These are phyloP conservation scores for Tripterygium wilfordii DNA, from an alignment of 177 flowering plant genomes.

Conservation along the genomic window DNA sequence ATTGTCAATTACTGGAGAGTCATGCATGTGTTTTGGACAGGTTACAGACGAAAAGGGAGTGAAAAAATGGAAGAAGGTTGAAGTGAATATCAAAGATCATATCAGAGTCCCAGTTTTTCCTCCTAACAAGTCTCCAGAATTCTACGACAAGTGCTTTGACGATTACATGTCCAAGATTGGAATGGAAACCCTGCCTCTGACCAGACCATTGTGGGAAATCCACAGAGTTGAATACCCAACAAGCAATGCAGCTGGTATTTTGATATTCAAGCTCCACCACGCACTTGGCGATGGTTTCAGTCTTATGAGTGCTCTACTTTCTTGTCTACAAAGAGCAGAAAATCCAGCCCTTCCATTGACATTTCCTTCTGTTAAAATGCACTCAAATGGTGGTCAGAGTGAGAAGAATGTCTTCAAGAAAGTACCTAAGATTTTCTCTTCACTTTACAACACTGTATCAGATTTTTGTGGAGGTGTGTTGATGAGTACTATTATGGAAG, in stretches of 20 bases:
- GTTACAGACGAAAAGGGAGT: slow-evolving; percentile 27
- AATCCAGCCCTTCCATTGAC: slow-evolving; percentile 42
- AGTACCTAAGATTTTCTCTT: slow-evolving; percentile 15
- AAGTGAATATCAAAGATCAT: slow-evolving; percentile 38
- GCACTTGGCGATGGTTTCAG: slow-evolving; percentile 61
- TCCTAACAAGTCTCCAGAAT: slow-evolving; percentile 13
- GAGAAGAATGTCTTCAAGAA: not conserved
- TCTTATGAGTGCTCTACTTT: slow-evolving; percentile 54
- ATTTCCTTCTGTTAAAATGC: too few relatives aligned
- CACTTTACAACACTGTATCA: slow-evolving; percentile 15
- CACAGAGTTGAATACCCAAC: slow-evolving; percentile 51
- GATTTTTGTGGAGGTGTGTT: slow-evolving; percentile 46
- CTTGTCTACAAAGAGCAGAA: slow-evolving; percentile 43
- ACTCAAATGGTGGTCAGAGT: not conserved
- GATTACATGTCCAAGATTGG: slow-evolving; percentile 32
- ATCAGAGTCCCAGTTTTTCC: slow-evolving; percentile 28
- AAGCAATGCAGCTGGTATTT: slow-evolving; percentile 30
- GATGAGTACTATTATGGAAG: slow-evolving; percentile 37
- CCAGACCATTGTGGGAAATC: slow-evolving; percentile 48
- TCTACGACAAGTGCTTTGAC: slow-evolving; percentile 25
- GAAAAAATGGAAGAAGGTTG: slow-evolving; percentile 39
- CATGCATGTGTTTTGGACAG: slow-evolving; percentile 11
- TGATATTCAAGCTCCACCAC: slow-evolving; percentile 55
- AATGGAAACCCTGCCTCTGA: slow-evolving; percentile 24
- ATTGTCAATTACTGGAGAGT: not conserved